These are phyloP conservation scores for Paraconiothyrium brasiliense DNA, from an alignment of 2,329 filamentous ascomycete genomes.

Conservation along the genomic window DNA sequence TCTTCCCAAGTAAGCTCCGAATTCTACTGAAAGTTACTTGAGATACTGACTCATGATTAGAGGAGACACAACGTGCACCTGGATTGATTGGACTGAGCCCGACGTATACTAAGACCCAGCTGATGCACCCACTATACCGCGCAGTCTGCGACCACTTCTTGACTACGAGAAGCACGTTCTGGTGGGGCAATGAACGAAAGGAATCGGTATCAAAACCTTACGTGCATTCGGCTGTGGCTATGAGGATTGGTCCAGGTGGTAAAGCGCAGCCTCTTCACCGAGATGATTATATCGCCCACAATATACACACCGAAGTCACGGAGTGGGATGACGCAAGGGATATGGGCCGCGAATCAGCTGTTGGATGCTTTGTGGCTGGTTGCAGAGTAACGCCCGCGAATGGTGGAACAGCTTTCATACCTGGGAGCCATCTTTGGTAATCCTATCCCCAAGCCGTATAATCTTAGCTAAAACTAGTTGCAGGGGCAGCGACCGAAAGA, in stretches of 20 bases:
- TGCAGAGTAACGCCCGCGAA: constrained; percentile 43
- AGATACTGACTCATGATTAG: constrained; percentile 11
- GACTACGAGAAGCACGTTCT: constrained; percentile 37
- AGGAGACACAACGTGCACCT: constrained; percentile 26
- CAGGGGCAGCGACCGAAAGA: constrained; percentile 19
- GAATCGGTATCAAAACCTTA: constrained; percentile 39
- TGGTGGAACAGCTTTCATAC: constrained; percentile 51
- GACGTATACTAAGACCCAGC: constrained; percentile 22
- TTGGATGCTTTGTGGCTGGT: constrained; percentile 50
- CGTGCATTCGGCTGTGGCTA: constrained; percentile 24
- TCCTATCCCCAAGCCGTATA: constrained; percentile 24
- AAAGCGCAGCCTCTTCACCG: constrained; percentile 39
- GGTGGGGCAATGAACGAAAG: constrained; percentile 39
- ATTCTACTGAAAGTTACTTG: not conserved
- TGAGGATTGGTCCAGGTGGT: constrained; percentile 33
- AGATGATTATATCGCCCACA: constrained; percentile 42
- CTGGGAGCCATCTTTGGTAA: constrained; percentile 50
- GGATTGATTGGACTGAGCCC: constrained; percentile 21
- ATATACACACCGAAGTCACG: constrained; percentile 22
- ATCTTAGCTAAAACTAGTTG: constrained; percentile 25
- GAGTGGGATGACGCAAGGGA: constrained; percentile 32
- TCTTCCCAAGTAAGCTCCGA: constrained; percentile 23
- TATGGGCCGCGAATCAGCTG: constrained; percentile 30
- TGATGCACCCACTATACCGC: constrained; percentile 41
- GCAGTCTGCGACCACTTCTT: constrained; percentile 37